Evolutionary conservation across 305 asterid genomes (phyloP).

Genomic region (Solanum hybrid): DNA sequence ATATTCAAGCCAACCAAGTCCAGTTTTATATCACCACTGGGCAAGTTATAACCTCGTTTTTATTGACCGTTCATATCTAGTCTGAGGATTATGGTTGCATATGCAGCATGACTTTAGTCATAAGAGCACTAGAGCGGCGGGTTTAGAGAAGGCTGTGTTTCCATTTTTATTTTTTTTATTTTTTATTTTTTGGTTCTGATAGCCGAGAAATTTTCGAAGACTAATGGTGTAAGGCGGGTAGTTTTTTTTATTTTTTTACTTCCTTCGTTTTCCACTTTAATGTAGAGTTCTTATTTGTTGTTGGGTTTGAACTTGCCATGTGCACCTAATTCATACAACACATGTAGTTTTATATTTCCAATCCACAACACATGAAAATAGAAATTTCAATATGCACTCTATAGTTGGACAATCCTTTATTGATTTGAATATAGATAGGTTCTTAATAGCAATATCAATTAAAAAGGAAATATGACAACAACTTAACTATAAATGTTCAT

Average conservation of each 20-base stretch:
- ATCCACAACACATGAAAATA: not conserved
- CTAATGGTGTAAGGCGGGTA: not conserved
- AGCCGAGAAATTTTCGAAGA: not conserved
- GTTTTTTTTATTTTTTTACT: not conserved
- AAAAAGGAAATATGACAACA: not conserved
- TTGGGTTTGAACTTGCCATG: not conserved
- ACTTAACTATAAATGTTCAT: not conserved
- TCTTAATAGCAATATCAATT: not conserved
- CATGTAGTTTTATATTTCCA: not conserved
- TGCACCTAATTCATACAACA: not conserved
- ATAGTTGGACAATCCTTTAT: not conserved
- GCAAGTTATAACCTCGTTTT: not conserved
- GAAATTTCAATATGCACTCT: not conserved
- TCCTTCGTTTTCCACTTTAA: not conserved
- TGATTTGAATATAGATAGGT: not conserved
- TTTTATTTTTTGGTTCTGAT: not conserved
- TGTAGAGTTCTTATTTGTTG: not conserved
- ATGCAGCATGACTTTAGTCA: not conserved
- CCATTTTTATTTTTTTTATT: too few relatives aligned
- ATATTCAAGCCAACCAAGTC: not conserved
- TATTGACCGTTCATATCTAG: not conserved
- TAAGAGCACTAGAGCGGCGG: not conserved
- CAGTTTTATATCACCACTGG: not conserved
- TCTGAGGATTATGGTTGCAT: not conserved
- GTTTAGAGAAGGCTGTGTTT: not conserved